Conservation (phyloP, 2,329 filamentous ascomycete genomes). For the Leptographium wingfieldii region DNA sequence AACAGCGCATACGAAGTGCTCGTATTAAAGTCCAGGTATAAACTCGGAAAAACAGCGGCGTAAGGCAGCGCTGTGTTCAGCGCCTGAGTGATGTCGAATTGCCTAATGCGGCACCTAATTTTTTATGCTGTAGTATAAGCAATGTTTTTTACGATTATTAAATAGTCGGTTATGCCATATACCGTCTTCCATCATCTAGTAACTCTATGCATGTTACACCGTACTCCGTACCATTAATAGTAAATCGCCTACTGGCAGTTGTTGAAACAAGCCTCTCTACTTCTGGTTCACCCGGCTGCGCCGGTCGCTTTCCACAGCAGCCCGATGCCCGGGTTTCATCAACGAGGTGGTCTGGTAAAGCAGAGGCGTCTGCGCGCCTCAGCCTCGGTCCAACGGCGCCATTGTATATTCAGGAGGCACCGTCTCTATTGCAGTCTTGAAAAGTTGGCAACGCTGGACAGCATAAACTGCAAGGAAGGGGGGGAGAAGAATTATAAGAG, state of each 20-base stretch:
- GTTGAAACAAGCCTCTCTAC: not conserved
- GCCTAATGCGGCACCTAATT: not conserved
- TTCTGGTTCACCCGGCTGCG: not conserved
- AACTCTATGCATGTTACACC: not conserved
- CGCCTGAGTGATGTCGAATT: not conserved
- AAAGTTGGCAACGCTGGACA: not conserved
- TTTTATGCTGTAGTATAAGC: not conserved
- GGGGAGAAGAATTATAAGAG: not conserved
- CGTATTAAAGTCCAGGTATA: not conserved
- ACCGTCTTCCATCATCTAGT: not conserved
- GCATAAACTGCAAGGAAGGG: not conserved
- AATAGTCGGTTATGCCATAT: no score
- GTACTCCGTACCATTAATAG: not conserved
- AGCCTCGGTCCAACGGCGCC: not conserved
- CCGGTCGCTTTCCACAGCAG: not conserved
- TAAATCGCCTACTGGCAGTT: not conserved
- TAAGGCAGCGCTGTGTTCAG: not conserved
- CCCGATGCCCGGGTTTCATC: not conserved
- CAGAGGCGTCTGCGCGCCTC: not conserved
- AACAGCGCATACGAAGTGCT: not conserved
- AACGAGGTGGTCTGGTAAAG: not conserved
- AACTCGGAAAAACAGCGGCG: not conserved
- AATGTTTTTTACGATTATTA: no score
- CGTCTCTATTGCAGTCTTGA: not conserved
- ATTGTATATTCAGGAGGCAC: not conserved